These are phyloP conservation scores for Babesia ovata DNA, from an alignment of 169 alveolate genomes.

Conservation along the genomic window DNA sequence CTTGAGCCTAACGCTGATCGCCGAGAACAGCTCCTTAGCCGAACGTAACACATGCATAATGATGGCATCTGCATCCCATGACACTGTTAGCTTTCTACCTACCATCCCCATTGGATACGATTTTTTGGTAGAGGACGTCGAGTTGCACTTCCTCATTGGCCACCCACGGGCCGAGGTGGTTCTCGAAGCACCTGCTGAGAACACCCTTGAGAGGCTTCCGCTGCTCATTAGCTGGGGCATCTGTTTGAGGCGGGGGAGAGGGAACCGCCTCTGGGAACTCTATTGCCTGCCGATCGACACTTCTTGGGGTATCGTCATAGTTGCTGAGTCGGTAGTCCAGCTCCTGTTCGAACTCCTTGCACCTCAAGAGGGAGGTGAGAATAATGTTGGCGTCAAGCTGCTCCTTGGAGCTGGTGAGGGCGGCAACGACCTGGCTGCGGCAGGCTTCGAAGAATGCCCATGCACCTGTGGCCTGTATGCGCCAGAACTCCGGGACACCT, in stretches of 20 bases:
- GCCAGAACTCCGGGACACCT: constrained; percentile 51
- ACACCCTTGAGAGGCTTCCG: constrained; percentile 30
- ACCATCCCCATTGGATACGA: constrained; percentile 30
- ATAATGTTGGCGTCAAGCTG: constrained; percentile 39
- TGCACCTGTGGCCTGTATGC: constrained; percentile 43
- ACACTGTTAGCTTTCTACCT: not conserved
- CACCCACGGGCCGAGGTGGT: constrained; percentile 63
- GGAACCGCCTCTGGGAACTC: constrained; percentile 62
- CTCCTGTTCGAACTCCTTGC: constrained; percentile 68
- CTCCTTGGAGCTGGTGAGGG: constrained; percentile 22
- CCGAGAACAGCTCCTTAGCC: constrained; percentile 60
- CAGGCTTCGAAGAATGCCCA: constrained; percentile 38
- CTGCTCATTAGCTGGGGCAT: not conserved
- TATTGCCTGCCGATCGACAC: constrained; percentile 9
- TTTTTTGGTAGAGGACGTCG: constrained; percentile 28
- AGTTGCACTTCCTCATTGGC: constrained; percentile 62
- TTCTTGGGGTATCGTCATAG: not conserved
- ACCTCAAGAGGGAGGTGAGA: constrained; percentile 42
- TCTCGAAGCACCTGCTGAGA: constrained; percentile 62
- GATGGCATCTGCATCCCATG: constrained; percentile 31
- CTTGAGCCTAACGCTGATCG: constrained; percentile 53
- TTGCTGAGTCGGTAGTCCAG: constrained; percentile 32
- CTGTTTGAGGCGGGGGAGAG: not conserved
- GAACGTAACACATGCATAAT: constrained; percentile 57
- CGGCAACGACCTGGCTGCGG: constrained; percentile 32